Evolutionary conservation across 805 yeast genomes (phyloP).

Genomic region (Cyberlindnera misumaiensis): DNA sequence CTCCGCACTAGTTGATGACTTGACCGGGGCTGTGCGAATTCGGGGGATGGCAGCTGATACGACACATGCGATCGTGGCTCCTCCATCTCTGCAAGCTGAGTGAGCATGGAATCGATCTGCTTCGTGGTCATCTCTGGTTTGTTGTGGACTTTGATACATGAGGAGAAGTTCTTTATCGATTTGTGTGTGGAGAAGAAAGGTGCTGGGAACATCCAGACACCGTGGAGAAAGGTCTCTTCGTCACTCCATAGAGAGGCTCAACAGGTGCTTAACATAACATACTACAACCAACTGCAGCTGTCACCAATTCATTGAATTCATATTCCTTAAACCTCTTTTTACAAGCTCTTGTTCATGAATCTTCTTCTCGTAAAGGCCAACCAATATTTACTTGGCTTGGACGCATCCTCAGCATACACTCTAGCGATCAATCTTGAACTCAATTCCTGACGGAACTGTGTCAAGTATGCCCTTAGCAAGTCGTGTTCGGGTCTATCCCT

Average conservation of each 20-base stretch:
- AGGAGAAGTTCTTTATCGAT: too few relatives aligned
- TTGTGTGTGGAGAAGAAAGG: too few relatives aligned
- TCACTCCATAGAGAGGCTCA: too few relatives aligned
- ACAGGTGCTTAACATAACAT: too few relatives aligned
- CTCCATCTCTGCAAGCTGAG: constrained; percentile 1
- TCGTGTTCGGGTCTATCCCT: constrained; percentile 70
- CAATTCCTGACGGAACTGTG: constrained; percentile 93
- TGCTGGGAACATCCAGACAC: too few relatives aligned
- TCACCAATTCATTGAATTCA: too few relatives aligned
- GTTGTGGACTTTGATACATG: too few relatives aligned
- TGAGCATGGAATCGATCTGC: constrained; percentile 3
- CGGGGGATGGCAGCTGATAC: not conserved
- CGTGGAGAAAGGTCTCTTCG: too few relatives aligned
- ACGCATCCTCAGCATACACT: constrained; percentile 54
- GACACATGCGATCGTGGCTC: not conserved
- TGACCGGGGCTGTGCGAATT: constrained; percentile 1
- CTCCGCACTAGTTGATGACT: constrained; percentile 12
- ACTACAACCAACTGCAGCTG: too few relatives aligned
- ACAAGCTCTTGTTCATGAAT: constrained; percentile 86
- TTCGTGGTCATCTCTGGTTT: not conserved
- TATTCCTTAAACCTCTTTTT: not conserved
- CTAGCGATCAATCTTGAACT: constrained; percentile 72
- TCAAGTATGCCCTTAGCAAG: constrained; percentile 70
- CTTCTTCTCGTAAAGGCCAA: constrained; percentile 89
- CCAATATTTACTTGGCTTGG: constrained; percentile 86